Evolutionary conservation across 2,329 filamentous ascomycete species (phyloP).

Genomic region (Pyrenophora teres): DNA sequence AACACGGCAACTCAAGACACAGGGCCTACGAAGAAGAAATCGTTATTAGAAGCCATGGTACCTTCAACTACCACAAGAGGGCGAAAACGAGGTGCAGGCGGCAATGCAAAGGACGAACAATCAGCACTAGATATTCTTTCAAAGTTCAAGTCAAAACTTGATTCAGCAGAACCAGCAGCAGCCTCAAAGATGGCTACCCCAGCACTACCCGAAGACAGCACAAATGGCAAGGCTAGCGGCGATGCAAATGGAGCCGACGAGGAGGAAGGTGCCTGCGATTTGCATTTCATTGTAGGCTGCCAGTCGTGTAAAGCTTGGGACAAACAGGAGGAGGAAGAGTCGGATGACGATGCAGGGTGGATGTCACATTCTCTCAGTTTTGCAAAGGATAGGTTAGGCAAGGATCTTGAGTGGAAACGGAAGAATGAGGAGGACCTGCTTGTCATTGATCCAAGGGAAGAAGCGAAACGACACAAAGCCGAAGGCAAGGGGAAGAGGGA

Average conservation of each 20-base stretch:
- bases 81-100: conserved; percentile 69
- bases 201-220: conserved; percentile 24
- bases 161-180: conserved; percentile 42
- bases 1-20: conserved; percentile 48
- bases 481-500: conserved; percentile 51
- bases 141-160: conserved; percentile 79
- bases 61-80: conserved; percentile 72
- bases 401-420: conserved; percentile 85
- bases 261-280: conserved; percentile 70
- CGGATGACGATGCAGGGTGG: conserved; percentile 69
- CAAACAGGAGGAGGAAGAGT: conserved; percentile 66
- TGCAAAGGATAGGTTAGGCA: conserved; percentile 86
- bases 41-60: conserved; percentile 73
- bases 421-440: conserved; percentile 90
- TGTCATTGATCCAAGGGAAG: conserved; percentile 90
- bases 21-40: conserved; percentile 56
- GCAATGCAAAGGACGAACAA: conserved; percentile 55
- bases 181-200: conserved; percentile 43
- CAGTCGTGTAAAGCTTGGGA: conserved; percentile 91
- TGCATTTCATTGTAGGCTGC: conserved; percentile 95
- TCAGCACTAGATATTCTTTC: conserved; percentile 70
- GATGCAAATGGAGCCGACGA: conserved; percentile 35
- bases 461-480: conserved; percentile 71
- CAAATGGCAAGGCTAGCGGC: not conserved
- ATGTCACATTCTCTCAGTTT: conserved; percentile 86